Conservation (phyloP, 148 eudicot species). For the Vaccinium corymbosum region DNA sequence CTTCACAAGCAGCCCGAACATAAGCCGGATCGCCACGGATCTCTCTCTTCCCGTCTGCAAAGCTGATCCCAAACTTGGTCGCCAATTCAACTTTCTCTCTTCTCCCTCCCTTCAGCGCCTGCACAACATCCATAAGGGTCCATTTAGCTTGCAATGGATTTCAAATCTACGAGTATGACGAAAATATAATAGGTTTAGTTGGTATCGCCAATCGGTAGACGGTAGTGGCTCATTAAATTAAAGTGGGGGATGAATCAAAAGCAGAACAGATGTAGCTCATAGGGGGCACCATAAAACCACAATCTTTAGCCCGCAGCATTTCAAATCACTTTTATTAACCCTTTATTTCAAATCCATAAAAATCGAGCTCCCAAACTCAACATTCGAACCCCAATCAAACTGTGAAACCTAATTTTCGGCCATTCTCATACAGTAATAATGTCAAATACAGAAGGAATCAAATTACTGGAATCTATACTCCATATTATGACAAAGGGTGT, state of each 20-base stretch:
- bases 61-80: neutral
- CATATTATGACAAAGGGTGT: too few species aligned
- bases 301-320: neutral
- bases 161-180: neutral
- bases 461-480: neutral
- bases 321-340: neutral
- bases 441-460: neutral
- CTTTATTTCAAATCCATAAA: neutral
- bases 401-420: neutral
- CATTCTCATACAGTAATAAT: neutral
- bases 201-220: neutral
- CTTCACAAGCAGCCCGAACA: conserved; percentile 17
- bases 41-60: neutral
- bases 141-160: neutral
- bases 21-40: conserved; percentile 12
- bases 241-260: neutral
- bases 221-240: neutral
- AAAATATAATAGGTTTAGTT: neutral
- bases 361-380: neutral
- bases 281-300: neutral
- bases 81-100: conserved; percentile 16
- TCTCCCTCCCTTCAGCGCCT: conserved; percentile 18
- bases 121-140: neutral
- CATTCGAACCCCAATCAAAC: neutral
- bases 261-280: neutral